Evolutionary conservation across 805 yeast species (phyloP), one percentile per base, ranked within the genome.

Genomic region (Candida lessepsii): DNA sequence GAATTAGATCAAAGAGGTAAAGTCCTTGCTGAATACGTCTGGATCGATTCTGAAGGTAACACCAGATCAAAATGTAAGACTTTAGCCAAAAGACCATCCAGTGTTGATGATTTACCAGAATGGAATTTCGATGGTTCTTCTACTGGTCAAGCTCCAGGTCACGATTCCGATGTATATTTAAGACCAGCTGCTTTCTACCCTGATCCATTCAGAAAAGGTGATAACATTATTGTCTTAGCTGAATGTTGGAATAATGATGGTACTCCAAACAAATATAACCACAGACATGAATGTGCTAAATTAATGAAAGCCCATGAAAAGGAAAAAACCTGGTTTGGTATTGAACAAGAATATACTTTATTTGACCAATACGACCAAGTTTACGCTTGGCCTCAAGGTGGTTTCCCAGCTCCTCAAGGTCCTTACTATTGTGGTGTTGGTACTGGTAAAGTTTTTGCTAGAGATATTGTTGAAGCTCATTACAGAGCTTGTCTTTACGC

Each of bases 341-440:
- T 93, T 58, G 99, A 93, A 75, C 99, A 93, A 76, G 99, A 93
- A 71, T 93, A 93, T 76, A 93, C 99, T 53, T 73, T 93, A 65
- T 86, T 93, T 61, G 99, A 93, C 69, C 83, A 86, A 66, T 83
- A 69, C 58, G 96, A 86, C 67, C 73, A 83, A 58, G 89, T 85
- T 48, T 93, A 90, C 70, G 98, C 96, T 52, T 93, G 99, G 99
- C 99, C 99, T 70, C 83, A 86, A 76, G 97, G 97, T 57, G 99
- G 98, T 49, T 93, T 79, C 95, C 99, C 99, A 65, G 98, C 96
- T 55, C 98, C 99, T 51, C 99, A 93, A 75, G 99, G 99, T 53
- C 99, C 99, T 48, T 93, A 93, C 85, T 93, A 93, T 83, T 93
- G 99, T 78, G 99, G 98, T 81, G 99, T 93, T 52, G 99, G 99